Conservation (phyloP, 2,329 filamentous ascomycete genomes). For the Penicillium sumatraense region DNA sequence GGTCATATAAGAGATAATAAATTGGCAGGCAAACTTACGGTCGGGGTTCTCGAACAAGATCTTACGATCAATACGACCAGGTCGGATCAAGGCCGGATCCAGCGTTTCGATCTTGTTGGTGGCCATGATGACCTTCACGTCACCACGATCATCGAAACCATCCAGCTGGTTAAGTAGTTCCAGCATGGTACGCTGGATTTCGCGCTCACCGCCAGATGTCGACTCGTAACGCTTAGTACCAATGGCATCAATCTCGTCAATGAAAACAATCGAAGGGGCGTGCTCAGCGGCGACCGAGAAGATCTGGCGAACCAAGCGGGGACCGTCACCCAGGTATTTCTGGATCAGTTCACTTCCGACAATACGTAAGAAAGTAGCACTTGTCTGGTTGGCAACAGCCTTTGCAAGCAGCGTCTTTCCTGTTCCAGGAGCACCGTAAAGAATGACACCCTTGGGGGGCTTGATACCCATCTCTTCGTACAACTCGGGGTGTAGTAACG, state of each 20-base stretch:
- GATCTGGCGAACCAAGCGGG: conserved; percentile 90
- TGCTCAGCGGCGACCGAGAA: conserved; percentile 92
- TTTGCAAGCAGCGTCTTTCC: conserved; percentile 96
- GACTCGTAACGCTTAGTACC: conserved; percentile 99
- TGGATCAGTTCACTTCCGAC: conserved; percentile 97
- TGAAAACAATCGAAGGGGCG: conserved; percentile 96
- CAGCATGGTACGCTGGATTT: conserved; percentile 98
- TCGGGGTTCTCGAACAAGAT: conserved; percentile 79
- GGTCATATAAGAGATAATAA: neutral
- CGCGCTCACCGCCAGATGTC: conserved; percentile 92
- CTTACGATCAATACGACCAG: conserved; percentile 97
- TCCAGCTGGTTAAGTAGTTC: conserved; percentile 98
- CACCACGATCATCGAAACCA: conserved; percentile 96
- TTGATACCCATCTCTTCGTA: conserved; percentile 99
- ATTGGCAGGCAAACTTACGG: conserved; percentile 51
- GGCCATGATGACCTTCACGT: conserved; percentile 99
- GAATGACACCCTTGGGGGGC: conserved; percentile 97
- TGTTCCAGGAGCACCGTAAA: conserved; percentile 95
- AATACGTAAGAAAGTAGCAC: conserved; percentile 95
- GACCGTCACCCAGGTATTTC: conserved; percentile 97
- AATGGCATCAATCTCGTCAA: conserved; percentile 98
- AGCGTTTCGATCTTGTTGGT: conserved; percentile 99
- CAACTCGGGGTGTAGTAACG: conserved; percentile 90
- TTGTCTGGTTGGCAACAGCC: conserved; percentile 98
- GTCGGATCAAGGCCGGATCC: conserved; percentile 93